A percentile compares a stretch with the other conserved stretches of the same genome.
These are phyloP conservation scores for Obba rivulosa DNA, from an alignment of 768 basidiomycete genomes.

Conservation along the genomic window DNA sequence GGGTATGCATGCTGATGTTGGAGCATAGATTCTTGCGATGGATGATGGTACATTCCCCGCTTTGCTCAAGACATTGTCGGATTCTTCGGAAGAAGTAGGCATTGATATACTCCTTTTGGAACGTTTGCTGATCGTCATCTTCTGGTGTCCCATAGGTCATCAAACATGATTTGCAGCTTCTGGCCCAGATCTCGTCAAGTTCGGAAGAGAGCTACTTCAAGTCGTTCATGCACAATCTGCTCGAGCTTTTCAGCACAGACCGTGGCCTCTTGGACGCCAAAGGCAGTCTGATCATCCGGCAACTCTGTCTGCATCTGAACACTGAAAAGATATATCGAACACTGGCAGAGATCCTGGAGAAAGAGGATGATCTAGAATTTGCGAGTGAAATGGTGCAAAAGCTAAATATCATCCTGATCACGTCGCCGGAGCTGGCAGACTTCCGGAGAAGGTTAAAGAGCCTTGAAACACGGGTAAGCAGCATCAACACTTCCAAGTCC, in stretches of 20 bases:
- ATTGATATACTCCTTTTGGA: background rate
- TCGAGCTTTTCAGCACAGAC: conserved; percentile 95
- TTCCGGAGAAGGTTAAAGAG: conserved; percentile 91
- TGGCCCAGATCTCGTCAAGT: conserved; percentile 94
- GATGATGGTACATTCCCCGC: conserved; percentile 97
- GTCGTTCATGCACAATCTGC: conserved; percentile 89
- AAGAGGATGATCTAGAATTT: conserved; percentile 99
- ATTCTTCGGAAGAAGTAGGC: conserved; percentile 88
- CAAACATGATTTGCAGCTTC: conserved; percentile 90
- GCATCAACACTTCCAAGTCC: background rate
- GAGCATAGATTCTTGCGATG: conserved; percentile 87
- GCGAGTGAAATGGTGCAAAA: conserved; percentile 98
- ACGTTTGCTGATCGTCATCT: background rate
- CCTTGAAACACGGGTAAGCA: conserved; percentile 80
- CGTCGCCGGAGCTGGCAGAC: conserved; percentile 92
- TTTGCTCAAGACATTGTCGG: conserved; percentile 90
- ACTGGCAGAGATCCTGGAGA: conserved; percentile 95
- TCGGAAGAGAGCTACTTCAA: conserved; percentile 96
- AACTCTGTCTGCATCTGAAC: conserved; percentile 89
- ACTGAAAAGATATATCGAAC: conserved; percentile 94
- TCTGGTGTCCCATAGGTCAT: conserved; percentile 56
- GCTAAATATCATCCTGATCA: conserved; percentile 93
- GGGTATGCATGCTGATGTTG: background rate
- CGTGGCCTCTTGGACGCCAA: conserved; percentile 82
- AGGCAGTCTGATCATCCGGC: conserved; percentile 93